Evolutionary conservation across 2,329 filamentous ascomycete species (phyloP).

Genomic region (Pezicula carpinea): DNA sequence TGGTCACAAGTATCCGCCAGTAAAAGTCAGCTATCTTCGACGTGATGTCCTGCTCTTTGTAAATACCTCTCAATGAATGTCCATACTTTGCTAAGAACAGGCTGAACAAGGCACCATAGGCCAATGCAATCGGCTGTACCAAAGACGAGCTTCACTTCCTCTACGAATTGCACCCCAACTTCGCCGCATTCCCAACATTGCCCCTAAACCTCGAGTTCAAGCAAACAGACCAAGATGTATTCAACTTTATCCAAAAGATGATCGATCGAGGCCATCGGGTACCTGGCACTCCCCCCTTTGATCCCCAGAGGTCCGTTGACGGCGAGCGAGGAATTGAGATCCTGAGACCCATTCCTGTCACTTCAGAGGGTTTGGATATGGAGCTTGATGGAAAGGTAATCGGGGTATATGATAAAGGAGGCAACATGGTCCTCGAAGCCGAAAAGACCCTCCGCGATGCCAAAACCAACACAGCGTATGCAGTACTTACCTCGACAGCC

Average conservation of each 20-base stretch:
- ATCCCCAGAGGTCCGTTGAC: slow-evolving; percentile 37
- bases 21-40: slow-evolving; percentile 38
- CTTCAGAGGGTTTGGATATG: slow-evolving; percentile 31
- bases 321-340: slow-evolving; percentile 38
- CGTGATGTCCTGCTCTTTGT: slow-evolving; percentile 39
- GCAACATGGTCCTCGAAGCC: slow-evolving; percentile 38
- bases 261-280: slow-evolving; percentile 25
- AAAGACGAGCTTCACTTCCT: slow-evolving; percentile 38
- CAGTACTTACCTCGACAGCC: slow-evolving; percentile 34
- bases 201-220: slow-evolving; percentile 42
- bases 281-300: slow-evolving; percentile 36
- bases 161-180: slow-evolving; percentile 39
- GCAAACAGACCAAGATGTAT: slow-evolving; percentile 39
- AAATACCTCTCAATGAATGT: neutral
- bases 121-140: slow-evolving; percentile 35
- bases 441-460: slow-evolving; percentile 35
- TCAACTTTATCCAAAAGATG: slow-evolving; percentile 35
- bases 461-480: slow-evolving; percentile 34
- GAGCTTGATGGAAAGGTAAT: slow-evolving; percentile 36
- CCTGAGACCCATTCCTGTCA: slow-evolving; percentile 31
- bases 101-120: slow-evolving; percentile 15
- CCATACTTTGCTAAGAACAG: too few species aligned
- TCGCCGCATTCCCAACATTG: slow-evolving; percentile 42
- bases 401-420: slow-evolving; percentile 42
- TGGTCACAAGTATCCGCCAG: slow-evolving; percentile 32